Conservation (phyloP, 495 filamentous ascomycete genomes). For the Penicillium desertorum region DNA sequence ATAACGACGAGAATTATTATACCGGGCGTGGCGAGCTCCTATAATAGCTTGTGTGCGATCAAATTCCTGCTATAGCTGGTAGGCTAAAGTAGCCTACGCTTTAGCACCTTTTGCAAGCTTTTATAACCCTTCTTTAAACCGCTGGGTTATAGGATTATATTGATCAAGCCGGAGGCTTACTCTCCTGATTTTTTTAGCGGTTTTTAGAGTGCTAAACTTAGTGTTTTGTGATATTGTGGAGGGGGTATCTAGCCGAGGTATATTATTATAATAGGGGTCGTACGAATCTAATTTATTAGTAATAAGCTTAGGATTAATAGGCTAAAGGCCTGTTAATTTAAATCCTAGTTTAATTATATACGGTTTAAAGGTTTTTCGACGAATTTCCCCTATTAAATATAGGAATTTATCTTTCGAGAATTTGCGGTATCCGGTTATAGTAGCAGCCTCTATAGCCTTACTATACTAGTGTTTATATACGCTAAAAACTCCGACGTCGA, state of each 20-base stretch:
- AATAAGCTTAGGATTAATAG: not conserved
- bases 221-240: not conserved
- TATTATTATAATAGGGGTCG: not conserved
- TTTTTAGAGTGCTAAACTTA: not conserved
- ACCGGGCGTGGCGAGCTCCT: no score
- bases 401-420: not conserved
- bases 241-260: no score
- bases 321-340: not conserved
- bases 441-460: not conserved
- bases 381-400: not conserved
- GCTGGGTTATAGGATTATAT: not conserved
- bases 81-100: no score
- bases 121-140: not conserved
- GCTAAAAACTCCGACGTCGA: not conserved
- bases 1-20: no score
- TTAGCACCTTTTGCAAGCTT: not conserved
- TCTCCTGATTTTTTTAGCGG: not conserved
- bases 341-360: not conserved
- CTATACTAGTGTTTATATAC: not conserved
- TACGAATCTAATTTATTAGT: not conserved
- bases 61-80: no score
- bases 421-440: no score
- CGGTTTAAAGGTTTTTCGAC: not conserved
- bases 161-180: not conserved
- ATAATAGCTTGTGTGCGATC: no score